Percentiles rank a stretch among this genome's conserved stretches.
Conservation (phyloP, 768 basidiomycete genomes). For the Leccinum arenicola region DNA sequence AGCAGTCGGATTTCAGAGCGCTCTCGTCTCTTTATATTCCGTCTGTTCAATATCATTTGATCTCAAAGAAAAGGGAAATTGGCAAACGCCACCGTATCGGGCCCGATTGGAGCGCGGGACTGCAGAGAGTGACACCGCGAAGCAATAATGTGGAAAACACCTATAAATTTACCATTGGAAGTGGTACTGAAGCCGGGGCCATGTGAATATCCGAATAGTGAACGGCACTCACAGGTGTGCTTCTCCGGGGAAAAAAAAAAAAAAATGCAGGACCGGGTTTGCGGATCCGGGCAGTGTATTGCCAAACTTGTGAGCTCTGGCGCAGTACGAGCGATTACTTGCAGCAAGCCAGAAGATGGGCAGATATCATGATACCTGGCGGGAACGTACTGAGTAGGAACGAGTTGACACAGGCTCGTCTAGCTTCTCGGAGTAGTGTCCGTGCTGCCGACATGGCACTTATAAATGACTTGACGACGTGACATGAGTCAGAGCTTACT, state of each 20-base stretch:
- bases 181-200: not conserved
- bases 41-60: not conserved
- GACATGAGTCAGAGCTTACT: not conserved
- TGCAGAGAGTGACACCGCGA: not conserved
- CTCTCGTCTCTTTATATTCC: not conserved
- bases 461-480: not conserved
- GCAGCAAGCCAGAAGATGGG: not conserved
- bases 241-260: not conserved
- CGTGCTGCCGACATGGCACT: not conserved
- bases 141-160: not conserved
- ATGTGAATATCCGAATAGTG: not conserved
- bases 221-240: not conserved
- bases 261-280: not conserved
- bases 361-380: not conserved
- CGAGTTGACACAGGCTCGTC: not conserved
- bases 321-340: not conserved
- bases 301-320: not conserved
- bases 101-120: not conserved
- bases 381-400: not conserved
- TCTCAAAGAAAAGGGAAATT: not conserved
- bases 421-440: not conserved
- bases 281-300: not conserved
- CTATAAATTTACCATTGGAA: not conserved
- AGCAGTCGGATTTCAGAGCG: not conserved
- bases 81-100: not conserved